These are phyloP conservation scores for Paecilomyces niveus DNA, from an alignment of 2,329 filamentous ascomycete species.

Conservation along the genomic window DNA sequence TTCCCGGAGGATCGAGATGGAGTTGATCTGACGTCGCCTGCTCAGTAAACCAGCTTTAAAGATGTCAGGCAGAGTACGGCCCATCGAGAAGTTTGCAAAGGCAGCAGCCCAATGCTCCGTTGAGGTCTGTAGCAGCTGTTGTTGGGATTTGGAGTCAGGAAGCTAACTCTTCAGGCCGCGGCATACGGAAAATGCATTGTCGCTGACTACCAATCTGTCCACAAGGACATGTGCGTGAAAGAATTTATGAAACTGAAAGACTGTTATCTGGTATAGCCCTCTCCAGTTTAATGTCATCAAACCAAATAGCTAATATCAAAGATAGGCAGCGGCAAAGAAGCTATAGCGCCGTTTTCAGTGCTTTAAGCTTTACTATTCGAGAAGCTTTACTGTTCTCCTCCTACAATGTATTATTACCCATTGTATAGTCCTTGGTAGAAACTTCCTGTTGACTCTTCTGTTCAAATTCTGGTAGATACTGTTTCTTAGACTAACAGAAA, in stretches of 20 bases:
- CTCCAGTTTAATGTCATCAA: background rate
- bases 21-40: background rate
- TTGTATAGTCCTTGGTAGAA: background rate
- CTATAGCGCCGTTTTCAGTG: constrained; percentile 18
- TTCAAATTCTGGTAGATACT: too few species aligned
- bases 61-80: constrained; percentile 48
- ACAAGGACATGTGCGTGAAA: constrained; percentile 81
- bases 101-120: constrained; percentile 59
- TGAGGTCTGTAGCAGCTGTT: constrained; percentile 44
- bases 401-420: background rate
- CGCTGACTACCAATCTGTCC: constrained; percentile 79
- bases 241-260: constrained; percentile 83
- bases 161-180: constrained; percentile 54
- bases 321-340: constrained; percentile 48
- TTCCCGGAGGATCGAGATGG: background rate
- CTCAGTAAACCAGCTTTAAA: constrained; percentile 8
- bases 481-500: too few species aligned
- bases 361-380: background rate
- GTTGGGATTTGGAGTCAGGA: background rate
- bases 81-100: constrained; percentile 62
- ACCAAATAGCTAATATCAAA: constrained; percentile 4
- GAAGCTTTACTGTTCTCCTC: too few species aligned
- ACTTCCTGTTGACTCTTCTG: background rate
- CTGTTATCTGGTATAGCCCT: constrained; percentile 66
- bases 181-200: constrained; percentile 88